A percentile compares a stretch with the other conserved stretches of the same genome.
Evolutionary conservation across 2,329 filamentous ascomycete genomes (phyloP).

Genomic region (Alternaria atra): DNA sequence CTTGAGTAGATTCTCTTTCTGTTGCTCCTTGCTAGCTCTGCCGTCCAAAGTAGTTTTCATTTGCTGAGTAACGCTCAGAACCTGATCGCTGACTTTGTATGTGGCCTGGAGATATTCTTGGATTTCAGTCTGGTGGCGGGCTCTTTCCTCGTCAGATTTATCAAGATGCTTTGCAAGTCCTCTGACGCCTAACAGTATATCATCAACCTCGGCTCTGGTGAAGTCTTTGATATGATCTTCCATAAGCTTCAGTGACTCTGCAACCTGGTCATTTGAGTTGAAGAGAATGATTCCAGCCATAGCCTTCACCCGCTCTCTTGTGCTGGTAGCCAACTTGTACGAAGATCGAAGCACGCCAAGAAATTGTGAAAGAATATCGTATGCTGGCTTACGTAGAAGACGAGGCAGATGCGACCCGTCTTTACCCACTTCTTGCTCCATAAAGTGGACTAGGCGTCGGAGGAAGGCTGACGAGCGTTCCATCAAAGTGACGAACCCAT

Average conservation of each 20-base stretch:
- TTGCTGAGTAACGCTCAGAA: conserved; percentile 4
- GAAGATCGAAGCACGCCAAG: conserved; percentile 16
- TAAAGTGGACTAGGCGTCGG: neutral
- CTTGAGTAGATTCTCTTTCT: neutral
- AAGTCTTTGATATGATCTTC: neutral
- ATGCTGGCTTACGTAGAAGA: conserved; percentile 10
- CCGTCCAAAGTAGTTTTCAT: conserved; percentile 1
- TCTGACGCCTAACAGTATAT: neutral
- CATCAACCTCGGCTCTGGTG: neutral
- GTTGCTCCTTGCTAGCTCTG: neutral
- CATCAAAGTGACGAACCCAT: conserved; percentile 26
- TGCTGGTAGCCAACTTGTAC: conserved; percentile 23
- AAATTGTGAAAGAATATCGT: conserved; percentile 14
- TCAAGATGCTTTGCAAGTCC: neutral
- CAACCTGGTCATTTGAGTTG: neutral
- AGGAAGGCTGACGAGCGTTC: conserved; percentile 24
- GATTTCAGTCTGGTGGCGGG: neutral
- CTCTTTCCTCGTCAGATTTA: neutral
- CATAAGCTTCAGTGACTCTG: neutral
- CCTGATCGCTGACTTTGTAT: conserved; percentile 1
- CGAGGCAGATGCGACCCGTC: neutral
- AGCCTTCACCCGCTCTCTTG: conserved; percentile 17
- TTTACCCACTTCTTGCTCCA: neutral
- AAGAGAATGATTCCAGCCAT: conserved; percentile 21
- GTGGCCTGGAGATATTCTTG: neutral